Conservation (phyloP, 169 alveolate species). For the Eimeria mitis region DNA sequence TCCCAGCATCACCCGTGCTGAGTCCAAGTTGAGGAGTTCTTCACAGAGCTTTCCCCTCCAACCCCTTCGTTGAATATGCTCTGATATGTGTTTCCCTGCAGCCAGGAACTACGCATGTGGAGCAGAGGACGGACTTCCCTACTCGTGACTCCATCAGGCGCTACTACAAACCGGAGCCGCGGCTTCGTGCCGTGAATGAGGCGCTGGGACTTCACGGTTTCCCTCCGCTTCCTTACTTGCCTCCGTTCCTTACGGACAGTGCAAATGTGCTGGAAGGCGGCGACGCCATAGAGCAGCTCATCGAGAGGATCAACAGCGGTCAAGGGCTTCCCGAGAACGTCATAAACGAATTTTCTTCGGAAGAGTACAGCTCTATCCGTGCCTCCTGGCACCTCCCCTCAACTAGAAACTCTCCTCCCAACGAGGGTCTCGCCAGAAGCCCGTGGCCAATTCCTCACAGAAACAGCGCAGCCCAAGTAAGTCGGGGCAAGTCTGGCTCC, state of each 20-base stretch:
- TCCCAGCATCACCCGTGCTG: not conserved
- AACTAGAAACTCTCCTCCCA: conserved; percentile 36
- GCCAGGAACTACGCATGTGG: conserved; percentile 61
- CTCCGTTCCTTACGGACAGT: not conserved
- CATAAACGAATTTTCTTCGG: conserved; percentile 37
- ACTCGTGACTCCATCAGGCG: not conserved
- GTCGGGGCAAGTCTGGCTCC: not conserved
- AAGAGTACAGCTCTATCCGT: conserved; percentile 28
- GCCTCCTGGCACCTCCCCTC: conserved; percentile 75
- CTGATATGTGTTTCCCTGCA: not conserved
- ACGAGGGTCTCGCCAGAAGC: conserved; percentile 81
- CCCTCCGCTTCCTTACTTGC: conserved; percentile 74
- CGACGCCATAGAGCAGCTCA: conserved; percentile 44
- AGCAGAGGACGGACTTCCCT: not conserved
- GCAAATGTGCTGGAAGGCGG: not conserved
- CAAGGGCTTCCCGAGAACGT: conserved; percentile 52
- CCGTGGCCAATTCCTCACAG: conserved; percentile 84
- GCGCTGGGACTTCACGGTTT: conserved; percentile 73
- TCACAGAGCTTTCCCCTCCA: not conserved
- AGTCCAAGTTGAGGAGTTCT: not conserved
- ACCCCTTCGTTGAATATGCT: not conserved
- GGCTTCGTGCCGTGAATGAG: conserved; percentile 37
- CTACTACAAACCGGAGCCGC: not conserved
- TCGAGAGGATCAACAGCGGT: conserved; percentile 57
- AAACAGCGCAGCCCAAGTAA: conserved; percentile 80